Base-by-base conservation (phyloP, 202 grass and related monocot species). In the Musa balbisiana region DNA sequence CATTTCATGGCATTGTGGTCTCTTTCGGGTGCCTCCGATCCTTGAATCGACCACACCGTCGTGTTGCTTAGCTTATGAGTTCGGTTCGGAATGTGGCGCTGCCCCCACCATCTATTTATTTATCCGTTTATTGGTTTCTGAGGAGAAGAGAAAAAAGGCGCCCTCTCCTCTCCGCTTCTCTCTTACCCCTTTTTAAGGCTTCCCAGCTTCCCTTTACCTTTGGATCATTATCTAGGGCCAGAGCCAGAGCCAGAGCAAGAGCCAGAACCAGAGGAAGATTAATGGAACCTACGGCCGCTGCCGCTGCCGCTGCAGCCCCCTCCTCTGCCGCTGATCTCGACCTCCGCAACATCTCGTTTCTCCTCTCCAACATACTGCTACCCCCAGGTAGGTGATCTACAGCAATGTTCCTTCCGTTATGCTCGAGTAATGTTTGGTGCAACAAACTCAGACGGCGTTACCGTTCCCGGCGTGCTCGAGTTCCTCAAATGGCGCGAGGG, bases 401-500 rank as follows among this genome's bases (percentile, higher is more conserved):
- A 67, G 27, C 43, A 51, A 70, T 51, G 15, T 20, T 49, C 43
- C n/a, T 70, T 19, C 16, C 0, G 15, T n/a, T 16, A n/a, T 51
- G 5, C 67, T 13, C 19, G 11, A 5, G 43, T 70, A n/a, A 70
- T 51, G 67, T 43, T 43, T 43, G 10, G 19, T 12, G 21, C 3
- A 16, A 2, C 16, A 17, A 12, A 70, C 16, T 20, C 13, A 67
- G 65, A 67, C 26, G 65, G 27, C 24, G 14, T 33, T 17, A 33
- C 12, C 11, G 11, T 17, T 33, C 10, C 64, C 33, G 17, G 58
- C 17, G 29, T 52, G 67, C 71, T 72, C 75, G 73, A 81, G 76
- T 53, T 11, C 27, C 54, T 60, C 25, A 55, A 20, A 16, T 67
- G 53, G 66, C 10, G 21, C 24, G 58, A 65, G 11, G 74, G 43